Evolutionary conservation across 2,329 filamentous ascomycete genomes (phyloP).

Genomic region (Xylariaceae sp.): DNA sequence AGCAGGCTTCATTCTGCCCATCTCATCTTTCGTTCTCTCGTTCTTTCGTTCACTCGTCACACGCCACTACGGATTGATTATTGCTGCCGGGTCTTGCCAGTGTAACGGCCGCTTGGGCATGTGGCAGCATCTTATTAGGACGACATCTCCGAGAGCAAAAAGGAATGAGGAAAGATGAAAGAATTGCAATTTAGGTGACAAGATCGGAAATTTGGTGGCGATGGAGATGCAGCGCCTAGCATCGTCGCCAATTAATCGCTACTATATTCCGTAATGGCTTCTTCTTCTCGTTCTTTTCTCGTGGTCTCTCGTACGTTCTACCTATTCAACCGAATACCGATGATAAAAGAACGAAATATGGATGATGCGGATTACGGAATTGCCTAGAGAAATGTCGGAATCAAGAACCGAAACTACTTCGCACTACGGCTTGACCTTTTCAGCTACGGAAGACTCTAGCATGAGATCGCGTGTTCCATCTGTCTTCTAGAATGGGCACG

Average conservation of each 20-base stretch:
- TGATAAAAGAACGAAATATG: too few relatives aligned
- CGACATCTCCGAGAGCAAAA: not conserved
- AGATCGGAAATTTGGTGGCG: not conserved
- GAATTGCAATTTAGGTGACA: not conserved
- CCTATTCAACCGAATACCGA: too few relatives aligned
- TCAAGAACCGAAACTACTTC: not conserved
- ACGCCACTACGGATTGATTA: not conserved
- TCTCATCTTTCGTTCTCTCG: too few relatives aligned
- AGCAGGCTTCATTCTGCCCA: too few relatives aligned
- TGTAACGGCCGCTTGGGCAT: not conserved
- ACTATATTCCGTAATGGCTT: not conserved
- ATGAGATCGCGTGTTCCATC: conserved; percentile 13
- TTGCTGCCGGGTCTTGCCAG: not conserved
- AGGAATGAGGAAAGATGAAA: too few relatives aligned
- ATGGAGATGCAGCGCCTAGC: conserved; percentile 13
- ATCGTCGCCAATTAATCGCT: not conserved
- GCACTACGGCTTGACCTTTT: too few relatives aligned
- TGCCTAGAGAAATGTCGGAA: conserved; percentile 10
- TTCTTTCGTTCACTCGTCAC: not conserved
- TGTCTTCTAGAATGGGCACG: conserved; percentile 17
- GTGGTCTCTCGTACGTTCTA: too few relatives aligned
- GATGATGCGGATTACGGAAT: not conserved
- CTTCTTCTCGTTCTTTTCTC: too few relatives aligned
- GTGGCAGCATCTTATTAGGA: not conserved
- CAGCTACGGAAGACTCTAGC: not conserved